Conservation (phyloP, 2,329 filamentous ascomycete genomes). For the Cladosporium sp. region DNA sequence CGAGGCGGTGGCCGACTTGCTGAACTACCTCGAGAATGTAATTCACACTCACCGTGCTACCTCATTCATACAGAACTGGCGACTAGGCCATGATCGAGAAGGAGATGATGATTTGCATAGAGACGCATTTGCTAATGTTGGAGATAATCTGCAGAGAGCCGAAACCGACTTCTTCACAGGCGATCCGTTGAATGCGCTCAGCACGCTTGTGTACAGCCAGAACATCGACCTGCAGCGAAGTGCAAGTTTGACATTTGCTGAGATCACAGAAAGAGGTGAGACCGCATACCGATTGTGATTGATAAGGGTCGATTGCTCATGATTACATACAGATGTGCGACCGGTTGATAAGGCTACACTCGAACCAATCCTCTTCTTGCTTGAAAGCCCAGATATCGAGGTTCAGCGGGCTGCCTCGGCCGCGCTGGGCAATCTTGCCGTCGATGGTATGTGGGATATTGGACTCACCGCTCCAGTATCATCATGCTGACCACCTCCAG, state of each 20-base stretch:
- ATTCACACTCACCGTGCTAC: constrained; percentile 24
- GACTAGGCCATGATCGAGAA: not conserved
- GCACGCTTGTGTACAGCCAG: constrained; percentile 95
- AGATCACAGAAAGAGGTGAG: constrained; percentile 95
- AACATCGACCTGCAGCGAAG: constrained; percentile 97
- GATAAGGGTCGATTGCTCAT: constrained; percentile 14
- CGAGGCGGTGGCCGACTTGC: constrained; percentile 90
- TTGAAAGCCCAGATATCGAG: constrained; percentile 93
- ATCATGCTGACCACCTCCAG: constrained; percentile 53
- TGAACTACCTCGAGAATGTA: constrained; percentile 96
- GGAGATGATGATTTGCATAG: not conserved
- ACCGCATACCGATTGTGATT: constrained; percentile 4
- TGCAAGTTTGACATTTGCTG: constrained; percentile 95
- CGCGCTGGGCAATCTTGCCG: constrained; percentile 89
- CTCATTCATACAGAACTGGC: not conserved
- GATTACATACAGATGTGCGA: constrained; percentile 68
- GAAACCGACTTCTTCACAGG: constrained; percentile 99
- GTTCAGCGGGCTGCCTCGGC: constrained; percentile 95
- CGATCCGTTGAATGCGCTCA: constrained; percentile 87
- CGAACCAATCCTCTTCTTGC: constrained; percentile 89
- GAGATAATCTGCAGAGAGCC: constrained; percentile 60
- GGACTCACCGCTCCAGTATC: constrained; percentile 36
- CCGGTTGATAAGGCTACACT: constrained; percentile 94
- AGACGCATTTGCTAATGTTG: constrained; percentile 6
- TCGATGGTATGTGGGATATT: constrained; percentile 67